phyloP scores from a whole-genome alignment of 2,329 filamentous ascomycete genomes.

The Alternaria longipes region DNA sequence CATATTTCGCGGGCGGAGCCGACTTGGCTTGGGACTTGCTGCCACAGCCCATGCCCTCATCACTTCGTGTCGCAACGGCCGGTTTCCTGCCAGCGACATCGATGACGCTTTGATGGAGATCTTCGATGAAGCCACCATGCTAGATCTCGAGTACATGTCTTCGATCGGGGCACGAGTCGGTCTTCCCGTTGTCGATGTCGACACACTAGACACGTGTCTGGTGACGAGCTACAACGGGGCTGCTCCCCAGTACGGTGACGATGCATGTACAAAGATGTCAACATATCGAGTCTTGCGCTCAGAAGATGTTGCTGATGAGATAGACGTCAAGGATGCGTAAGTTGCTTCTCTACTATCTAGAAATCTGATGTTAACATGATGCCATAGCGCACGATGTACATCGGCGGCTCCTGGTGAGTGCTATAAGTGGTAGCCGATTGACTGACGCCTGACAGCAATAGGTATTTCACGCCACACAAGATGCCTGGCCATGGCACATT shows the following conservation, averaged over 20 bases:
- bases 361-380: not conserved
- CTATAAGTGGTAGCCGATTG: not conserved
- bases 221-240: conserved; percentile 6
- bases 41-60: conserved; percentile 3
- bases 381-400: conserved; percentile 2
- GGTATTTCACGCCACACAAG: conserved; percentile 1
- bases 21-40: conserved; percentile 1
- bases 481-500: no score
- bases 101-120: not conserved
- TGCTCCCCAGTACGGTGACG: not conserved
- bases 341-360: not conserved
- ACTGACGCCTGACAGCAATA: not conserved
- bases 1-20: conserved; percentile 4
- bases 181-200: conserved; percentile 1
- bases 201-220: conserved; percentile 1
- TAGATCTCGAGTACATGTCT: not conserved
- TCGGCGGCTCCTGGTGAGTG: conserved; percentile 5
- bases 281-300: conserved; percentile 4
- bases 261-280: not conserved
- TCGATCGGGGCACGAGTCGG: conserved; percentile 1
- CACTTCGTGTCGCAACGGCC: not conserved
- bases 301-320: not conserved
- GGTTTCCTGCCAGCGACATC: conserved; percentile 2
- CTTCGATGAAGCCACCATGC: conserved; percentile 4
- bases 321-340: conserved; percentile 3